phyloP scores from a whole-genome alignment of 73 alveolate genomes.

The Halteria grandinella region DNA sequence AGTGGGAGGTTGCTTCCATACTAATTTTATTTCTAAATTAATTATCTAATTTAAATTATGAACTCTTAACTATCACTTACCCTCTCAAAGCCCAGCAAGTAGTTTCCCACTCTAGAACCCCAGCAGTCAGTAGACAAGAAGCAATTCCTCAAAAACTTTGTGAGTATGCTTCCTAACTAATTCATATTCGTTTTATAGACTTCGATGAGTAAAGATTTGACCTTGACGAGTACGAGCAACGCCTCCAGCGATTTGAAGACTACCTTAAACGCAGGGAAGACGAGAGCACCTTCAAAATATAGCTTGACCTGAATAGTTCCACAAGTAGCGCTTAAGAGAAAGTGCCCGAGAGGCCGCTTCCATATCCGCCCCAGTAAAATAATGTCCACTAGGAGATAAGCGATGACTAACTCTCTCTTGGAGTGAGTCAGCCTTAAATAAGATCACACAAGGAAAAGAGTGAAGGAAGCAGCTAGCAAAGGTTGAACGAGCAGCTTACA shows the following conservation, averaged over 20 bases:
- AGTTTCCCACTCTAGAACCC: neutral
- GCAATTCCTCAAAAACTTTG: conserved; percentile 7
- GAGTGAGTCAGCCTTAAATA: too few relatives aligned
- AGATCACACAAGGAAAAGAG: too few relatives aligned
- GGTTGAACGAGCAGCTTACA: too few relatives aligned
- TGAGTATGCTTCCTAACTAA: neutral
- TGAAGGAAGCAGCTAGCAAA: too few relatives aligned
- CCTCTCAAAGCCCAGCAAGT: neutral
- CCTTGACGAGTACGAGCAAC: conserved; percentile 24
- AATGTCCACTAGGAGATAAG: too few relatives aligned
- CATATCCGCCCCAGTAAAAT: too few relatives aligned
- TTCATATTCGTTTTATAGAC: neutral
- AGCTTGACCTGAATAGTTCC: too few relatives aligned
- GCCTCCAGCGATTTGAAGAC: conserved; percentile 12
- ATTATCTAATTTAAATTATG: neutral
- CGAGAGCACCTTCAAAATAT: too few relatives aligned
- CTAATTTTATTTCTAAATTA: conserved; percentile 12
- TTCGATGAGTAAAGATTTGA: conserved; percentile 24
- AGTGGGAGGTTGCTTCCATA: neutral
- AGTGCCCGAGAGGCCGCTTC: too few relatives aligned
- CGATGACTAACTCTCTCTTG: too few relatives aligned
- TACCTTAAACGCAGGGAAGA: conserved; percentile 17
- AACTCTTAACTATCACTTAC: too few relatives aligned
- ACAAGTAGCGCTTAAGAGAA: too few relatives aligned
- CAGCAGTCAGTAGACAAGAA: neutral